These are phyloP conservation scores for Aspergillus funiculosus DNA, from an alignment of 495 filamentous ascomycete genomes.

Conservation along the genomic window DNA sequence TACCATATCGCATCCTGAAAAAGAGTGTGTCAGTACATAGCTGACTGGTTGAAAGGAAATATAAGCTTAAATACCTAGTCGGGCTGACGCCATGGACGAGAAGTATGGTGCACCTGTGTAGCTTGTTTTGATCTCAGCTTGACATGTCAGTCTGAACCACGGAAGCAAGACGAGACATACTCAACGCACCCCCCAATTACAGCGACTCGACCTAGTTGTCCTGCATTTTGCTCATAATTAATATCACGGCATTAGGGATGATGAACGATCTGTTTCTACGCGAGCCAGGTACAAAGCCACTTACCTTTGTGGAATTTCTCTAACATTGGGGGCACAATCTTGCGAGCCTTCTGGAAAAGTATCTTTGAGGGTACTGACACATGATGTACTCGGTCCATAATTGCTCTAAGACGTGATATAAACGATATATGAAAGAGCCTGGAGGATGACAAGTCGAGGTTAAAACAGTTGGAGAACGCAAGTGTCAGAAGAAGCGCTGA, in stretches of 20 bases:
- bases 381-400: constrained; percentile 43
- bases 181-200: constrained; percentile 95
- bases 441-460: too few species aligned
- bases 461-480: constrained; percentile 1
- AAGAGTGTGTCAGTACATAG: not conserved
- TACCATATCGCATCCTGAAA: constrained; percentile 73
- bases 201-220: constrained; percentile 84
- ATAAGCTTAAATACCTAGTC: constrained; percentile 47
- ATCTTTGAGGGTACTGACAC: constrained; percentile 59
- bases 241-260: constrained; percentile 2
- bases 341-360: constrained; percentile 74
- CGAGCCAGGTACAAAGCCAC: too few species aligned
- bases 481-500: constrained; percentile 12
- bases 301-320: constrained; percentile 95
- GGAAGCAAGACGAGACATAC: constrained; percentile 28
- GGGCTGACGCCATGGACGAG: constrained; percentile 91
- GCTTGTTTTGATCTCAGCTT: constrained; percentile 33
- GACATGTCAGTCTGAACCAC: not conserved
- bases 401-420: too few species aligned
- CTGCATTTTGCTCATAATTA: constrained; percentile 39
- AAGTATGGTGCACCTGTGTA: constrained; percentile 98
- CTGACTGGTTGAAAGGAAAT: not conserved
- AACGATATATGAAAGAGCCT: not conserved
- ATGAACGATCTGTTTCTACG: not conserved
- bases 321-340: constrained; percentile 90